These are phyloP conservation scores for Salisapilia sapeloensis DNA, from an alignment of 352 stramenopile species.

Conservation along the genomic window DNA sequence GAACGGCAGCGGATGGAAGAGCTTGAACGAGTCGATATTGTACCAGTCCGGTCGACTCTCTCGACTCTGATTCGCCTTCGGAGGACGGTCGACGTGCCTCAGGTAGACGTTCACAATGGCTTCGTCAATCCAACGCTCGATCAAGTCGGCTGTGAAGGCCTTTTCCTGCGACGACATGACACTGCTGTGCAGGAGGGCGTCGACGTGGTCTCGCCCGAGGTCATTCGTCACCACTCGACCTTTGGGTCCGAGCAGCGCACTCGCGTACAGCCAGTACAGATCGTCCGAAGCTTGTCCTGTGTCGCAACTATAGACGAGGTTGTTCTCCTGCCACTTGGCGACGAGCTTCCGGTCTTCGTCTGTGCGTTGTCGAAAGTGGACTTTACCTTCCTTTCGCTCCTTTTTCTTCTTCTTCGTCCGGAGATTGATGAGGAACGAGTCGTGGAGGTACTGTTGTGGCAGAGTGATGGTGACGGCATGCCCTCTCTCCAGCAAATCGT, in stretches of 20 bases:
- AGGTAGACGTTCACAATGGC: slow-evolving; percentile 62
- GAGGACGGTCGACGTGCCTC: slow-evolving; percentile 26
- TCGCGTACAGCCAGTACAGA: slow-evolving; percentile 96
- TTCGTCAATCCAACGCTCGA: slow-evolving; percentile 52
- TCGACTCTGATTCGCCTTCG: slow-evolving; percentile 1
- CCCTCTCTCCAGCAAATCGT: slow-evolving; percentile 60
- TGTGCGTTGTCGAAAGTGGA: slow-evolving; percentile 25
- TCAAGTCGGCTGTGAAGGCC: slow-evolving; percentile 43
- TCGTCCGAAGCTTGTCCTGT: slow-evolving; percentile 85
- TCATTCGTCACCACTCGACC: slow-evolving; percentile 92
- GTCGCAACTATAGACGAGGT: slow-evolving; percentile 85
- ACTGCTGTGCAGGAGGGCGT: slow-evolving; percentile 30
- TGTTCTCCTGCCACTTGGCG: slow-evolving; percentile 40
- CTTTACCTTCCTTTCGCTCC: slow-evolving; percentile 27
- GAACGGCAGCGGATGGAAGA: slow-evolving; percentile 48
- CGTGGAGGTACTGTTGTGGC: slow-evolving; percentile 38
- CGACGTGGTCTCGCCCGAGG: slow-evolving; percentile 93
- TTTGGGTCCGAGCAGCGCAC: slow-evolving; percentile 41
- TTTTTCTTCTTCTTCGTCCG: slow-evolving; percentile 27
- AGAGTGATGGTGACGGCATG: slow-evolving; percentile 71
- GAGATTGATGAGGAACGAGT: slow-evolving; percentile 41
- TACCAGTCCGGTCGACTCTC: slow-evolving; percentile 1
- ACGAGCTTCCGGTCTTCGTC: slow-evolving; percentile 37
- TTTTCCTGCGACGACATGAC: slow-evolving; percentile 7
- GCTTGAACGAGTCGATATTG: slow-evolving; percentile 20